Evolutionary conservation across 345 rosid species (phyloP).

Genomic region (Adansonia digitata): DNA sequence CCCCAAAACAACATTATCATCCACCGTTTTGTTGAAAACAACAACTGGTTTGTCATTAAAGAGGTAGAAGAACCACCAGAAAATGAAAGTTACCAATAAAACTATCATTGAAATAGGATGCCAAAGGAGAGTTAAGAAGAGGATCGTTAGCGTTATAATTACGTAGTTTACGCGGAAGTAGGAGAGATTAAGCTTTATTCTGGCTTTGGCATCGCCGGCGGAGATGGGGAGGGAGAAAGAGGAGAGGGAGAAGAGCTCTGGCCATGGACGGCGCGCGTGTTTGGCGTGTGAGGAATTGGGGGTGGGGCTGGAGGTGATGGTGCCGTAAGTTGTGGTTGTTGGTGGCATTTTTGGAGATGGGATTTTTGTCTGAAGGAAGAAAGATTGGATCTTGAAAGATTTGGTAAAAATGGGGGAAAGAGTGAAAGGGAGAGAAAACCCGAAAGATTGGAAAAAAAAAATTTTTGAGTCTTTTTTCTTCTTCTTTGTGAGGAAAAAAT

Average conservation of each 20-base stretch:
- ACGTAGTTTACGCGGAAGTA: conserved; percentile 82
- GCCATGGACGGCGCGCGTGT: conserved; percentile 80
- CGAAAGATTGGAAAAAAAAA: background rate
- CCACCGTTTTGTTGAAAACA: conserved; percentile 32
- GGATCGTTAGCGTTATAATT: conserved; percentile 40
- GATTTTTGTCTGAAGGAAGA: background rate
- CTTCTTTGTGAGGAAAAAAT: background rate
- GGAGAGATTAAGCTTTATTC: conserved; percentile 43
- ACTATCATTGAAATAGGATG: conserved; percentile 76
- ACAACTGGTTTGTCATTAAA: conserved; percentile 51
- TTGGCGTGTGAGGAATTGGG: conserved; percentile 39
- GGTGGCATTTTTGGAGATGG: conserved; percentile 19
- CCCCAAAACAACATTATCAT: conserved; percentile 26
- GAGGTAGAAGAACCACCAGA: conserved; percentile 74
- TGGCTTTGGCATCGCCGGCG: conserved; percentile 50
- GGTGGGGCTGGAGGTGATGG: conserved; percentile 19
- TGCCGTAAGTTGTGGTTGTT: conserved; percentile 36
- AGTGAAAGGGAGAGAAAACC: background rate
- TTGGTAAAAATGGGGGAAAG: background rate
- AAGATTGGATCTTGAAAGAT: background rate
- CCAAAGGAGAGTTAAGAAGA: conserved; percentile 73
- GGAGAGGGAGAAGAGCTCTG: conserved; percentile 42
- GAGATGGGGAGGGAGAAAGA: conserved; percentile 54
- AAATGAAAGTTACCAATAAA: conserved; percentile 51
- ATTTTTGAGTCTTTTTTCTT: background rate